Evolutionary conservation across 208 protist genomes (phyloP).

Genomic region (Acanthamoeba quina): DNA sequence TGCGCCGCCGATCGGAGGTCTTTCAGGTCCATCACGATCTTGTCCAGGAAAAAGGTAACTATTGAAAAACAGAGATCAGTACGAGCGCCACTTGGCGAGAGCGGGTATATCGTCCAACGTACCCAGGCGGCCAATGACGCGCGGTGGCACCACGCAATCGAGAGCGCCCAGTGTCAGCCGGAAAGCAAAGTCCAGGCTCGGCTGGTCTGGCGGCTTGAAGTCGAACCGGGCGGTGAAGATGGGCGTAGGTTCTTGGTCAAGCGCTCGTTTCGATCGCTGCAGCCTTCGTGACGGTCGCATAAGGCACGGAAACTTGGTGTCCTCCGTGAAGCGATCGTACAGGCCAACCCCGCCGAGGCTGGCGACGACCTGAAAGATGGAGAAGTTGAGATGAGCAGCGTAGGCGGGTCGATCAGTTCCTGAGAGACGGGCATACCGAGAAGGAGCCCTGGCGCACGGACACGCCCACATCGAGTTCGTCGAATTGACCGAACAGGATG

Average conservation of each 20-base stretch:
- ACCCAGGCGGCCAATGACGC: slow-evolving; percentile 56
- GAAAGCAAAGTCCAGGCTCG: slow-evolving; percentile 67
- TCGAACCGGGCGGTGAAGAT: slow-evolving; percentile 54
- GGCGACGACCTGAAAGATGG: neutral
- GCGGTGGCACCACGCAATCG: slow-evolving; percentile 46
- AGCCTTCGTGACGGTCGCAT: neutral
- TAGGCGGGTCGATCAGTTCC: neutral
- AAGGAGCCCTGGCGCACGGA: slow-evolving; percentile 50
- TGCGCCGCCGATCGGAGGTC: slow-evolving; percentile 59
- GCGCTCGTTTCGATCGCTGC: neutral
- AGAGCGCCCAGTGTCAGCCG: slow-evolving; percentile 25
- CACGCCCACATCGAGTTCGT: slow-evolving; percentile 62
- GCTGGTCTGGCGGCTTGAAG: slow-evolving; percentile 59
- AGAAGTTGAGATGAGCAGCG: neutral
- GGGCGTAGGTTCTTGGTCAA: slow-evolving; percentile 5
- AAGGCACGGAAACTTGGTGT: slow-evolving; percentile 64
- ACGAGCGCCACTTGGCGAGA: neutral
- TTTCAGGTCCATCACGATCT: slow-evolving; percentile 56
- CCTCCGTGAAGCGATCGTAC: slow-evolving; percentile 21
- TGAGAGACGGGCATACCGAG: neutral
- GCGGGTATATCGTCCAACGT: neutral
- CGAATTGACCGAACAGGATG: slow-evolving; percentile 56
- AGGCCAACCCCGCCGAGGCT: slow-evolving; percentile 36
- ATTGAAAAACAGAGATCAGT: neutral
- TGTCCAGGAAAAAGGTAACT: slow-evolving; percentile 72